These are phyloP conservation scores for Syzygium grande DNA, from an alignment of 345 rosid species.

Conservation along the genomic window DNA sequence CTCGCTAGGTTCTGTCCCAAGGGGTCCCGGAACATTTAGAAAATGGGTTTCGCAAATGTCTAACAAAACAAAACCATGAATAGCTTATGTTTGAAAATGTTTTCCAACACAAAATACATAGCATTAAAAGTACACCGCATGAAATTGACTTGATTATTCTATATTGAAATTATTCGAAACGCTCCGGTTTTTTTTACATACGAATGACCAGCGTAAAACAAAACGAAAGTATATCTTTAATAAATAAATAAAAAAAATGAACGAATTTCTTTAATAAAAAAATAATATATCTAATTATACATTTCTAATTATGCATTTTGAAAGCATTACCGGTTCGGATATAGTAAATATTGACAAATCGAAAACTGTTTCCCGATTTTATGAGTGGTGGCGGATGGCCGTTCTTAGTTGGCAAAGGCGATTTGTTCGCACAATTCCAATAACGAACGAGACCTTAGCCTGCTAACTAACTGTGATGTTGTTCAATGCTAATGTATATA, in stretches of 20 bases:
- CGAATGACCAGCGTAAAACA: not conserved
- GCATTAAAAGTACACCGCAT: rapidly evolving
- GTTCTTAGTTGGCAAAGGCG: no score
- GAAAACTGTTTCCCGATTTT: no score
- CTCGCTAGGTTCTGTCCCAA: not conserved
- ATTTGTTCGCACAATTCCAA: no score
- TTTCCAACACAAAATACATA: not conserved
- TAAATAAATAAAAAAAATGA: not conserved
- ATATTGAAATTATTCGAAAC: not conserved
- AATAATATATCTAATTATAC: no score
- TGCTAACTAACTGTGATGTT: no score
- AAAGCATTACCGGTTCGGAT: no score
- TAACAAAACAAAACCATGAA: no score
- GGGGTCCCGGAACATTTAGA: not conserved
- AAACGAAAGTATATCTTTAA: rapidly evolving
- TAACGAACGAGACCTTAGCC: no score
- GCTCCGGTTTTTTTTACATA: not conserved
- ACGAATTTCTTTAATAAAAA: not conserved
- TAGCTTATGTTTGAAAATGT: rapidly evolving
- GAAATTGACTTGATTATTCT: not conserved
- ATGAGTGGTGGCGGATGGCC: no score
- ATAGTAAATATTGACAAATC: no score
- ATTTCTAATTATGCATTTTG: not conserved
- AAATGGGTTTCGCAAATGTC: no score
- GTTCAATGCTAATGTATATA: no score